Conservation (phyloP, 2,329 filamentous ascomycete species). For the Fusarium mangiferae region DNA sequence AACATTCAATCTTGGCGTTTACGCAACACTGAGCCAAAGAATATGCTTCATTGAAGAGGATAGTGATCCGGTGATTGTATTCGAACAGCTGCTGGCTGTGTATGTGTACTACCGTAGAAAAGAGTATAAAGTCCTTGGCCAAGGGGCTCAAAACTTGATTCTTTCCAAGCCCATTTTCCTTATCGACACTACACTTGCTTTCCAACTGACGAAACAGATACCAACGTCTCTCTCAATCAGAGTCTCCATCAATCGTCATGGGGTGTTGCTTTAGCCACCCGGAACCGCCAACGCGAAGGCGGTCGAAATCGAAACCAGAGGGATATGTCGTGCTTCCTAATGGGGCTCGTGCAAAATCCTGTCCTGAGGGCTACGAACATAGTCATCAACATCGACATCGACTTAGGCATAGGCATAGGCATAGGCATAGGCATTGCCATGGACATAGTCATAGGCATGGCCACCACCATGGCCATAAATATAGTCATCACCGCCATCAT, state of each 20-base stretch:
- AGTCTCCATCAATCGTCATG: neutral
- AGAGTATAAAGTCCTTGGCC: neutral
- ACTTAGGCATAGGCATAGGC: neutral
- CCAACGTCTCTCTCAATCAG: neutral
- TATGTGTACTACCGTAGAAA: neutral
- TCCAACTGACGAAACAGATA: neutral
- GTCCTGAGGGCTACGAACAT: neutral
- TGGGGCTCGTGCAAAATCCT: neutral
- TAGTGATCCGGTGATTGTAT: neutral
- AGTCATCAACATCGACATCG: neutral
- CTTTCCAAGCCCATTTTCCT: neutral
- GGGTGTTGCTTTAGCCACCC: constrained; percentile 16
- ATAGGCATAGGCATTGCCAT: neutral
- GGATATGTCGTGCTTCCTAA: neutral
- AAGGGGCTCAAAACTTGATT: neutral
- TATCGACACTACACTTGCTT: neutral
- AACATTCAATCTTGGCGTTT: neutral
- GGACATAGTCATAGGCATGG: neutral
- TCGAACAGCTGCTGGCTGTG: neutral
- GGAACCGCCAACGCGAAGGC: neutral
- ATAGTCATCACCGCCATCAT: neutral
- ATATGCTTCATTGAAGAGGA: neutral
- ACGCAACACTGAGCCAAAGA: neutral
- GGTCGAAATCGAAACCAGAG: neutral
- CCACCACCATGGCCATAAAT: neutral